A percentile compares a stretch with the other conserved stretches of the same genome.
phyloP scores from a whole-genome alignment of 2,329 filamentous ascomycete species.

The Hirsutella thompsonii region DNA sequence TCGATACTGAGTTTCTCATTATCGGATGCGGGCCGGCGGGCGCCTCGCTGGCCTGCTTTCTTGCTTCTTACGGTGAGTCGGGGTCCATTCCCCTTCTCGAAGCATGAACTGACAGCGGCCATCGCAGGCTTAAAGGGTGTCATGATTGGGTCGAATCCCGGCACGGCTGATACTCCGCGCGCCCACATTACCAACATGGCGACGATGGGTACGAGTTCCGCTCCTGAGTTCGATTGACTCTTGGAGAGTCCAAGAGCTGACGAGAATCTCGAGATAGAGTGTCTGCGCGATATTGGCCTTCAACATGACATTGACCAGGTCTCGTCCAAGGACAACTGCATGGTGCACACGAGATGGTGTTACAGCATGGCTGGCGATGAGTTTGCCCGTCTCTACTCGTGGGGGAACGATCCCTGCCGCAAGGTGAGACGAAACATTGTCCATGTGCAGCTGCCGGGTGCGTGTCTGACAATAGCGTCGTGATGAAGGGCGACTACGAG shows the following conservation, averaged over 20 bases:
- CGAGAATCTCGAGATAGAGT: constrained; percentile 22
- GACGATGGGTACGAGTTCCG: constrained; percentile 24
- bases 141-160: constrained; percentile 34
- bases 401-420: constrained; percentile 32
- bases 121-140: constrained; percentile 35
- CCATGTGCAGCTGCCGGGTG: neutral
- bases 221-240: neutral
- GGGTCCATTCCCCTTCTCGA: neutral
- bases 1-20: constrained; percentile 33
- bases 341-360: constrained; percentile 40
- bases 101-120: neutral
- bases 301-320: constrained; percentile 25
- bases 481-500: constrained; percentile 25
- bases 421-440: constrained; percentile 16
- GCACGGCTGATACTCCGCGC: constrained; percentile 41
- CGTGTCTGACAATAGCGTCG: neutral
- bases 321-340: constrained; percentile 23
- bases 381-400: constrained; percentile 34
- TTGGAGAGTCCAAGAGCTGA: neutral
- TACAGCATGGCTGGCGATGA: constrained; percentile 38
- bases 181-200: constrained; percentile 50
- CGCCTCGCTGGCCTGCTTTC: constrained; percentile 39
- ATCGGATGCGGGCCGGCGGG: constrained; percentile 41
- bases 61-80: constrained; percentile 30
- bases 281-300: constrained; percentile 36